A percentile compares a stretch with the other conserved stretches of the same genome.
phyloP scores from a whole-genome alignment of 257 asterid genomes.

The Linderniella brevidens region DNA sequence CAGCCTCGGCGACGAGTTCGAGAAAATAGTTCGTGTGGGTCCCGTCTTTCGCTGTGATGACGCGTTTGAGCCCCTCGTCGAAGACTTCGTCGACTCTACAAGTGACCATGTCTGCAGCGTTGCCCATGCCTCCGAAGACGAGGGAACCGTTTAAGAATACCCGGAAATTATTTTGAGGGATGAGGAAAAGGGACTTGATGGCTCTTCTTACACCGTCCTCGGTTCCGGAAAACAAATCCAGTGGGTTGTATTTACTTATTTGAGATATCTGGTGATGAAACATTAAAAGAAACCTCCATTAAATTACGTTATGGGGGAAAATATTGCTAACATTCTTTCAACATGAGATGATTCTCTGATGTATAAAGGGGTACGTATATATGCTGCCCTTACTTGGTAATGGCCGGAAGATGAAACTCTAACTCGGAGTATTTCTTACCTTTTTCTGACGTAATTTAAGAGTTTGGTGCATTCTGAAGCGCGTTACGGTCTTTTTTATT shows the following conservation, averaged over 20 bases:
- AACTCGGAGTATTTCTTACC: conserved; percentile 20
- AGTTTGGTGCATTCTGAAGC: conserved; percentile 88
- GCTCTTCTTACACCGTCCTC: conserved; percentile 58
- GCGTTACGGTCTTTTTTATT: conserved; percentile 46
- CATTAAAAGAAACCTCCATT: conserved; percentile 12
- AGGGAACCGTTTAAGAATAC: conserved; percentile 78
- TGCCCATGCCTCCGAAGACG: conserved; percentile 68
- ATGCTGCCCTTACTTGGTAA: neutral
- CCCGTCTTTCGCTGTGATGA: conserved; percentile 50
- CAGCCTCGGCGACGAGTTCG: conserved; percentile 60
- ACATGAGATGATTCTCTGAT: no score
- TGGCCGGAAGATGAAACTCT: neutral
- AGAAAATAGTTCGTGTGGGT: conserved; percentile 41
- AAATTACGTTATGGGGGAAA: conserved; percentile 7
- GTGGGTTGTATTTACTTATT: conserved; percentile 74
- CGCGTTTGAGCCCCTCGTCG: conserved; percentile 40
- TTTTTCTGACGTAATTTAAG: conserved; percentile 53
- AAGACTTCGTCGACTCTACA: conserved; percentile 32
- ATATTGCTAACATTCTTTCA: neutral
- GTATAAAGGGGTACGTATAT: no score
- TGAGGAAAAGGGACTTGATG: conserved; percentile 37
- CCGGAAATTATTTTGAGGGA: conserved; percentile 92
- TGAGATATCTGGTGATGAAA: conserved; percentile 38
- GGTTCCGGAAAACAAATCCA: conserved; percentile 78
- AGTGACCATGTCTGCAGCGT: conserved; percentile 27